Evolutionary conservation across 1,284 basidiomycete genomes (phyloP), one percentile per base, ranked within the genome.

Genomic region (Exobasidium rhododendri): DNA sequence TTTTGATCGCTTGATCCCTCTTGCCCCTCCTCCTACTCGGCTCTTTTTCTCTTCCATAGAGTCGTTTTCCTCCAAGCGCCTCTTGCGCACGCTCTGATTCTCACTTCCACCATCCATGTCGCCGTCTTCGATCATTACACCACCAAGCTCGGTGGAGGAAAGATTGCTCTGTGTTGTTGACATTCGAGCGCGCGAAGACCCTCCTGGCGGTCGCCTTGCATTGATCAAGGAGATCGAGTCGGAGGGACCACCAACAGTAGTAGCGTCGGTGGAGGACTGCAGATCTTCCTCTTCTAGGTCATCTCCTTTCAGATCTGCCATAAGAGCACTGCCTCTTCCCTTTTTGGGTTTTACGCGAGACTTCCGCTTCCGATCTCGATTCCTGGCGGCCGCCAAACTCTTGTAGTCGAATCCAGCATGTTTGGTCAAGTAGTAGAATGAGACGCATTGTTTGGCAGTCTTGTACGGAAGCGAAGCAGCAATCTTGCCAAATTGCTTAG

Each of bases 381-480:
- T 80, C 61, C 68, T 78, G 52, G 63, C 74, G 29, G 67, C 68
- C 2, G 70, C 67, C 26, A 79, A 63, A 26, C 69, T 71, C 61
- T 78, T 78, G 67, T 75, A 78, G 51, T 75, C 70, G 66, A 72
- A 69, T n/a, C 71, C 75, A 61, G 55, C 54, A 61, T 94, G 92
- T 84, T 97, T 97, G 82, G 93, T 91, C 63, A 94, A 83, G 81
- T 97, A 97, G 81, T 97, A 97, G 81, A 88, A 96, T 54, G 88
- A 85, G 46, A 97, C 91, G 78, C 94, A 97, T 84, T 97, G 90
- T 0, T 87, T 83, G 0, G 90, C 83, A 2, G 90, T 89, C 84
- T 97, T 97, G 83, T 92, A 85, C 1, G 89, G 87, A 20, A 97
- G 81, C 59, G 83, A 86, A 35, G 88, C 86, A 0, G 94, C 88